Evolutionary conservation across 1,284 basidiomycete species (phyloP), one percentile per base, ranked within the genome.

Genomic region (Ganoderma meredithae): DNA sequence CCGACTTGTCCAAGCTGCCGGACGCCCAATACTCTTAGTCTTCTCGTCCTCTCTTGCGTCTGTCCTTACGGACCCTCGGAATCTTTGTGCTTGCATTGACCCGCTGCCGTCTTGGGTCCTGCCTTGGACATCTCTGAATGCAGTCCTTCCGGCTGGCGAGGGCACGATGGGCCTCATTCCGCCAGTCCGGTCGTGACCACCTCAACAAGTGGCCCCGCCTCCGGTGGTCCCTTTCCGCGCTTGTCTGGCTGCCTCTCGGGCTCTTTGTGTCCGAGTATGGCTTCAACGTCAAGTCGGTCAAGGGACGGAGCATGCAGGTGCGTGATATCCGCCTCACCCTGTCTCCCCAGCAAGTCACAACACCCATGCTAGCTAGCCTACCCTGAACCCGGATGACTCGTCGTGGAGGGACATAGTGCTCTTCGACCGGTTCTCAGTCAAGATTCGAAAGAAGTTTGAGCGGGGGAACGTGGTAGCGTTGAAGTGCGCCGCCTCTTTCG

Each of bases 281-380:
- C 69, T 89, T 83, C 75, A 82, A 85, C 47, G 59, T 91, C 49
- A 87, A 87, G 69, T 79, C 81, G 2, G 83, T 93, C 33, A 83
- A 81, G 15, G 92, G 92, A 1, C 81, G 86, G 60, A 93, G 91
- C 74, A 94, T 94, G 92, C 90, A 93, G 89, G 92, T 90, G 71
- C 65, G 82, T 71, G 10, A 8, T 31, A 13, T 41, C 25, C 12
- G 19, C 60, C 8, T 3, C 15, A 27, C 22, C 10, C 15, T 6
- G 9, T 59, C 22, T 36, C 60, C 15, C 19, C n/a, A 5, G 10
- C 13, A 13, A 44, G 56, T 70, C 33, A 39, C 33, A 41, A 62
- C 36, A 63, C 22, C 60, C 41, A 47, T 43, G 71, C 69, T 70
- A 86, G 83, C 75, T 83, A 94, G 92, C 92, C 92, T 58, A 92